Conservation (phyloP, 2,329 filamentous ascomycete species). For the Periglandula ipomoeae region DNA sequence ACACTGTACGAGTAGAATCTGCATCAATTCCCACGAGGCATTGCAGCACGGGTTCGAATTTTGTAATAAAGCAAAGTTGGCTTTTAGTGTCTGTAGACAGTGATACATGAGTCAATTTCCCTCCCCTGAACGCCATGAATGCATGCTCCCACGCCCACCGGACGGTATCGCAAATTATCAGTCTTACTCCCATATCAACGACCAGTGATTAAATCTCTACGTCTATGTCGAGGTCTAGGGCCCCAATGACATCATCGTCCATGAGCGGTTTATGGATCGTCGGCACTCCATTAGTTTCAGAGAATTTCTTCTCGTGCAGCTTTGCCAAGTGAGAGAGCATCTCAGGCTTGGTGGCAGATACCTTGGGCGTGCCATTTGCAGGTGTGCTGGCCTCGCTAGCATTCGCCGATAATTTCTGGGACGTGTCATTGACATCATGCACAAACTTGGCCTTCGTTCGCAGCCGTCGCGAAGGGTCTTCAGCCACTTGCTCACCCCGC, state of each 20-base stretch:
- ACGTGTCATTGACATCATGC: slow-evolving; percentile 48
- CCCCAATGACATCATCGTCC: slow-evolving; percentile 88
- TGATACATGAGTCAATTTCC: neutral
- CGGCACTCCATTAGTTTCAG: slow-evolving; percentile 50
- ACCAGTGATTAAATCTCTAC: slow-evolving; percentile 57
- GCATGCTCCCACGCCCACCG: neutral
- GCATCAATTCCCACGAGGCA: neutral
- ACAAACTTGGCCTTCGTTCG: slow-evolving; percentile 60
- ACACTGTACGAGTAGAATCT: neutral
- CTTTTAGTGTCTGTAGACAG: neutral
- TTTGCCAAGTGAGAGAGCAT: slow-evolving; percentile 44
- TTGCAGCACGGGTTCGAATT: neutral
- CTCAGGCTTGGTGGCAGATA: slow-evolving; percentile 30
- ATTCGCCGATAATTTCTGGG: slow-evolving; percentile 36
- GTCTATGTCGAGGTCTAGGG: slow-evolving; percentile 84
- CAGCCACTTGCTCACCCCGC: slow-evolving; percentile 51
- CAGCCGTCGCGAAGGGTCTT: slow-evolving; percentile 52
- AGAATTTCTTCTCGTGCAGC: slow-evolving; percentile 41
- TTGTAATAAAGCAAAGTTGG: neutral
- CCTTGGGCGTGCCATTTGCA: slow-evolving; percentile 42
- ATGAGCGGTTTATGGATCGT: slow-evolving; percentile 71
- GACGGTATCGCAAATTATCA: neutral
- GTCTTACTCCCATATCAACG: neutral
- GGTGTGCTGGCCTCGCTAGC: slow-evolving; percentile 43
- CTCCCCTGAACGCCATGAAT: neutral